These are phyloP conservation scores for Mycosphaerella sp. DNA, from an alignment of 2,329 filamentous ascomycete species.

Conservation along the genomic window DNA sequence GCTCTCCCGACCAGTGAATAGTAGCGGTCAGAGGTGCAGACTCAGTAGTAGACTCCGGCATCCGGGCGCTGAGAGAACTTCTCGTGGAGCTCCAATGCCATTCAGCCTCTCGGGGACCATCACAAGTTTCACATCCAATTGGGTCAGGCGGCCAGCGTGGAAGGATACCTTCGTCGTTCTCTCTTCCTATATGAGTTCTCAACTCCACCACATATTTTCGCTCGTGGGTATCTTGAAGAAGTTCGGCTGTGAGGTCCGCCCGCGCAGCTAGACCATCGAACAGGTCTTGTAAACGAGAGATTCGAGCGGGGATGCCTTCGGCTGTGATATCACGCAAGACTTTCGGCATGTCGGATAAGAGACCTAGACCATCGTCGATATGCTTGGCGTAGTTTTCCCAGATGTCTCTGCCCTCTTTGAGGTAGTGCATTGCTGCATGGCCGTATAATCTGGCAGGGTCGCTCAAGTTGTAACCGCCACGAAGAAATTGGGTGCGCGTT, in stretches of 20 bases:
- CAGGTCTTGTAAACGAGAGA: not conserved
- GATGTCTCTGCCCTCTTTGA: not conserved
- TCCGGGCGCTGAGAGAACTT: no score
- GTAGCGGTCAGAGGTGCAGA: no score
- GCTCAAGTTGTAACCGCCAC: not conserved
- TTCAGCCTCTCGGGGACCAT: not conserved
- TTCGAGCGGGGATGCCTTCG: constrained; percentile 3
- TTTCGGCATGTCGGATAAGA: not conserved
- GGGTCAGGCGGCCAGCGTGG: not conserved
- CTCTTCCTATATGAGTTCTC: not conserved
- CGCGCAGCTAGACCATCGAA: constrained; percentile 1
- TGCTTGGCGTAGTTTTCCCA: constrained; percentile 6
- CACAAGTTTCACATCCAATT: not conserved
- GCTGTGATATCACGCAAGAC: not conserved
- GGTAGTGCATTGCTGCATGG: not conserved
- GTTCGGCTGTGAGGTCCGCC: not conserved
- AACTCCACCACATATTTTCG: not conserved
- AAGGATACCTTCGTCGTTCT: not conserved
- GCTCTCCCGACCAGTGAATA: no score
- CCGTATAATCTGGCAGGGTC: not conserved
- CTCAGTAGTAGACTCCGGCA: no score
- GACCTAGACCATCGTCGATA: not conserved
- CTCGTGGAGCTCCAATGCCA: no score
- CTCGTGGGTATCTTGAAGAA: constrained; percentile 2
- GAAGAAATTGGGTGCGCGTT: not conserved